These are phyloP conservation scores for Jaenimonas drosophilae DNA, from an alignment of 208 protist genomes.

Conservation along the genomic window DNA sequence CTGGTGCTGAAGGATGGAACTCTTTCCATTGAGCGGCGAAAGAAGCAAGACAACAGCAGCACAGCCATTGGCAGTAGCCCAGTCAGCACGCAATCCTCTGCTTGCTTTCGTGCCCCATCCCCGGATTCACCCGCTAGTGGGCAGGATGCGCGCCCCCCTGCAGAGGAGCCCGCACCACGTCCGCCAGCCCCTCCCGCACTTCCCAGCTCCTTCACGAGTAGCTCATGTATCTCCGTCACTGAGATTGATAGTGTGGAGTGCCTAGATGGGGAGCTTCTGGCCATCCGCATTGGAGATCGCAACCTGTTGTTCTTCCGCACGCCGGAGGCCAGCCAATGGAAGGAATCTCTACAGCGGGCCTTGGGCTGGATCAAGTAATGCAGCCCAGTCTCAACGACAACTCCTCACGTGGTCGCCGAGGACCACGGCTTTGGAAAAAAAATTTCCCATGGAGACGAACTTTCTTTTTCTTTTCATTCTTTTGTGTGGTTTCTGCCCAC, in stretches of 20 bases:
- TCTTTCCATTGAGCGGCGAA: conserved; percentile 3
- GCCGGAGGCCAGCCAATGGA: conserved; percentile 12
- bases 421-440: neutral
- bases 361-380: conserved; percentile 4
- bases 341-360: conserved; percentile 6
- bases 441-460: too few relatives aligned
- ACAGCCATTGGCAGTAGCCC: neutral
- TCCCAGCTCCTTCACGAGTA: neutral
- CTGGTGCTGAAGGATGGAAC: conserved; percentile 6
- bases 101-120: too few relatives aligned
- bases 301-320: conserved; percentile 20
- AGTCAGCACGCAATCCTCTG: neutral
- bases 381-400: neutral
- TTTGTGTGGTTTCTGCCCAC: too few relatives aligned
- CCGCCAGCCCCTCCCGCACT: neutral
- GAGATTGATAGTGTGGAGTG: conserved; percentile 15
- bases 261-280: conserved; percentile 7
- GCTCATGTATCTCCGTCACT: conserved; percentile 4
- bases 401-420: neutral
- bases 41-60: neutral
- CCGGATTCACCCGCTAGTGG: too few relatives aligned
- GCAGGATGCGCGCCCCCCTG: too few relatives aligned
- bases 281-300: conserved; percentile 10
- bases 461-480: too few relatives aligned
- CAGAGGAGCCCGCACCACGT: neutral